phyloP scores from a whole-genome alignment of 2,329 filamentous ascomycete species.

The Ophiostoma fasciatum region DNA sequence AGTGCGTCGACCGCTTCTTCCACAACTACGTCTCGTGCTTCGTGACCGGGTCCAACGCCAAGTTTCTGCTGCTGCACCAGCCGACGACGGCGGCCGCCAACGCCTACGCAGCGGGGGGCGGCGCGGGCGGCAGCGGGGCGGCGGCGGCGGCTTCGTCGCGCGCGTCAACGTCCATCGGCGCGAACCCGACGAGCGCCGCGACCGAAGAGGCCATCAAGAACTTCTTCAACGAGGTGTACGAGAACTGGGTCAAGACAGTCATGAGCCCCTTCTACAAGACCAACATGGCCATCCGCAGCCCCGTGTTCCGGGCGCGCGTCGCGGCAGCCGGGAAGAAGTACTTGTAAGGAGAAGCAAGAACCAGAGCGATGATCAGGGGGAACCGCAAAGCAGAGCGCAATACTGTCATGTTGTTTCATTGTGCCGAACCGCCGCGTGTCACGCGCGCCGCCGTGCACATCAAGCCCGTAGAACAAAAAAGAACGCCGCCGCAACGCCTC shows the following conservation, averaged over 20 bases:
- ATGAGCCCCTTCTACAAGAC: constrained; percentile 94
- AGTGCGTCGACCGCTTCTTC: constrained; percentile 92
- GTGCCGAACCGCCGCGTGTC: too few relatives aligned
- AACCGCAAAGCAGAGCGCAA: too few relatives aligned
- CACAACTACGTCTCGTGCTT: constrained; percentile 92
- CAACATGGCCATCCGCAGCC: constrained; percentile 74
- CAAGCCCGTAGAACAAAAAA: too few relatives aligned
- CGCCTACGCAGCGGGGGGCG: constrained; percentile 9
- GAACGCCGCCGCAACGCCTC: too few relatives aligned
- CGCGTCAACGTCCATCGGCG: constrained; percentile 55
- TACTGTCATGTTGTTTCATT: too few relatives aligned
- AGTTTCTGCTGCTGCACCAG: constrained; percentile 88
- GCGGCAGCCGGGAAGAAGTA: constrained; percentile 86
- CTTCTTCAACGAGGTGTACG: constrained; percentile 92
- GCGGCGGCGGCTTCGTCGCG: constrained; percentile 28
- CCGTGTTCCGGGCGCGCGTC: constrained; percentile 70
- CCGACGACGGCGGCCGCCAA: constrained; percentile 27
- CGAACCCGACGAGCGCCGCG: constrained; percentile 75
- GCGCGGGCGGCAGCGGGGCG: constrained; percentile 12
- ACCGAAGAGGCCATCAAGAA: constrained; percentile 91
- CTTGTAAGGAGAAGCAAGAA: constrained; percentile 30
- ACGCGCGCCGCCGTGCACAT: too few relatives aligned
- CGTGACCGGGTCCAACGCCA: constrained; percentile 80
- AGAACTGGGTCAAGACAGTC: constrained; percentile 89
- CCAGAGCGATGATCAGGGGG: background rate